A percentile compares a stretch with the other conserved stretches of the same genome.
phyloP scores from a whole-genome alignment of 1,284 basidiomycete species.

The Ceratobasidium sp. region DNA sequence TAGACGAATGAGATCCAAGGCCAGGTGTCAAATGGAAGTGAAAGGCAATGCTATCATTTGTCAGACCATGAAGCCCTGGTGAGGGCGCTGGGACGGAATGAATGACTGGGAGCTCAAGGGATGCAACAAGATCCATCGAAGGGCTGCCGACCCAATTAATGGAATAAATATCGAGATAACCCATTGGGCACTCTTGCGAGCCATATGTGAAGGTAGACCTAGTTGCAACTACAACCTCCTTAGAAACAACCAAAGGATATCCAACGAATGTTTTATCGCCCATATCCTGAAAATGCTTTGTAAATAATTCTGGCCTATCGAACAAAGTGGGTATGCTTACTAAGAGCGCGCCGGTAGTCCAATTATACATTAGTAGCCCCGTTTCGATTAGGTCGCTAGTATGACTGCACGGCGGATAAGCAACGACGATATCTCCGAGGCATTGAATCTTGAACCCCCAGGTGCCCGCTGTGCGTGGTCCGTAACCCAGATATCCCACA shows the following conservation, averaged over 20 bases:
- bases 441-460: neutral
- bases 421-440: neutral
- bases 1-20: neutral
- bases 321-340: neutral
- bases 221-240: neutral
- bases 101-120: conserved; percentile 14
- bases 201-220: conserved; percentile 11
- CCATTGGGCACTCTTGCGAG: conserved; percentile 2
- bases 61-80: conserved; percentile 2
- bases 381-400: neutral
- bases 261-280: neutral
- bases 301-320: neutral
- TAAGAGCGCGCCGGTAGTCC: conserved; percentile 20
- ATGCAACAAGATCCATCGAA: conserved; percentile 1
- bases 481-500: neutral
- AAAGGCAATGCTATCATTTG: neutral
- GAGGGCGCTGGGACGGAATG: neutral
- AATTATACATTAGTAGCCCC: conserved; percentile 10
- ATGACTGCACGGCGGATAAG: neutral
- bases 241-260: neutral
- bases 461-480: neutral
- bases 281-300: neutral
- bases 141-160: conserved; percentile 2
- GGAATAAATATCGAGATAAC: neutral
- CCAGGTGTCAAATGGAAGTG: neutral